Conservation (phyloP, 768 basidiomycete species). For the Agrocybe praecox region DNA sequence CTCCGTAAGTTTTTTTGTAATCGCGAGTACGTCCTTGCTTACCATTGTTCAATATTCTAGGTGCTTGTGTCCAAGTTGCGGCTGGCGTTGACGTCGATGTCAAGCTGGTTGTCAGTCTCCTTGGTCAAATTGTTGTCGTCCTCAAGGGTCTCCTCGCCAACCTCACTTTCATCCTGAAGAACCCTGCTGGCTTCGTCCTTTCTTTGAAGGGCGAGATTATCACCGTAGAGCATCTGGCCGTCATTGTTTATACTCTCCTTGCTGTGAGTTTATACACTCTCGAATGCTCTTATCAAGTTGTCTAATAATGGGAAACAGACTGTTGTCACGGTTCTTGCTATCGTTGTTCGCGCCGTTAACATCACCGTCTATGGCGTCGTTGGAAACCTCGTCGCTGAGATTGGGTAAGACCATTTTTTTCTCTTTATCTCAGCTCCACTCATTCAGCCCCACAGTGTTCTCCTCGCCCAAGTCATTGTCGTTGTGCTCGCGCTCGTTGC, state of each 20-base stretch:
- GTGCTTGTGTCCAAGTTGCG: neutral
- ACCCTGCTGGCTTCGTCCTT: neutral
- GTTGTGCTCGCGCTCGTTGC: neutral
- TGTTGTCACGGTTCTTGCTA: neutral
- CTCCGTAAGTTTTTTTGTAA: conserved; percentile 15
- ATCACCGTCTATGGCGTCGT: neutral
- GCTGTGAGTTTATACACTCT: neutral
- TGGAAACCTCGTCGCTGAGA: neutral
- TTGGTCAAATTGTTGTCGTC: neutral
- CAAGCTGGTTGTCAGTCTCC: neutral
- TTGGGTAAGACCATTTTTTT: neutral
- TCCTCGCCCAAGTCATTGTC: neutral
- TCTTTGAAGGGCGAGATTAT: neutral
- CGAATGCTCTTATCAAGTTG: neutral
- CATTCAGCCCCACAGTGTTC: neutral
- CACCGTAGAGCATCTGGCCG: neutral
- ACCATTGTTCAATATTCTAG: neutral
- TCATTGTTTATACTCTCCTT: neutral
- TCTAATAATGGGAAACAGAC: neutral
- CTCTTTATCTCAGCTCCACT: neutral
- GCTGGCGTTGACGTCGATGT: neutral
- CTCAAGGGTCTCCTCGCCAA: neutral
- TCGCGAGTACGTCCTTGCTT: no score
- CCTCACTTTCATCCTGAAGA: neutral
- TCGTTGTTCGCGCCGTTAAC: neutral